Base-by-base conservation (phyloP, 441 rosid genomes). In the Euphorbia celastroides region DNA sequence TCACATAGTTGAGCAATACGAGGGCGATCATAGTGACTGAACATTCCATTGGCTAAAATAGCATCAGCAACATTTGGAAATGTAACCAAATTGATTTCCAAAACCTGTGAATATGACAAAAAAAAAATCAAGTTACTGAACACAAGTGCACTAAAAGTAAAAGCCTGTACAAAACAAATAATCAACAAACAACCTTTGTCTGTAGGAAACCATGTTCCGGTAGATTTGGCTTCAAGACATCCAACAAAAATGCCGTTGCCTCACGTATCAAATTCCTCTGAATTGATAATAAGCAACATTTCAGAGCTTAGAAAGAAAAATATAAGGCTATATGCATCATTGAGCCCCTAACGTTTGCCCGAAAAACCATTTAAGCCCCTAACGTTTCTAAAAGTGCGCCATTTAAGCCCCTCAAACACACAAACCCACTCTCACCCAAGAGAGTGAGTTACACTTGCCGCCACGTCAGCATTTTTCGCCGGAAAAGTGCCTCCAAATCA, bases 11-110 rank as follows among this genome's bases (percentile, higher is more conserved):
- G 99, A 11, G 89, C 99, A 75, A 94, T 81, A 31, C 99, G 96
- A 65, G 98, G 97, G 61, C 94, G 92, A 69, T 92, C 99, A 79
- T 94, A 94, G 77, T 94, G 97, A 75, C 92, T 86, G 77, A 94
- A 94, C 99, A 94, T 94, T 72, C 97, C 99, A 79, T 94, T 94
- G 60, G 99, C 99, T 74, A 94, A 81, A 79, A 94, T 94, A 72
- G 99, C 99, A 84, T 94, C 99, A 70, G 99, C 99, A 27, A 94
- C 99, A 74, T 94, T 94, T 19, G 99, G 97, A 76, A 87, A 94
- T 32, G 99, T 94, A 62, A 94, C 99, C 72, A 94, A 81, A 84
- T 94, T 94, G 86, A 92, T 94, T 78, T 94, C 99, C 78, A 94
- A 79, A 61, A 92, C 99, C 99, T 94, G 70, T 22, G 54, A 60